Evolutionary conservation across 116 monocot genomes (phyloP).

Genomic region (Phalaenopsis hybrid): DNA sequence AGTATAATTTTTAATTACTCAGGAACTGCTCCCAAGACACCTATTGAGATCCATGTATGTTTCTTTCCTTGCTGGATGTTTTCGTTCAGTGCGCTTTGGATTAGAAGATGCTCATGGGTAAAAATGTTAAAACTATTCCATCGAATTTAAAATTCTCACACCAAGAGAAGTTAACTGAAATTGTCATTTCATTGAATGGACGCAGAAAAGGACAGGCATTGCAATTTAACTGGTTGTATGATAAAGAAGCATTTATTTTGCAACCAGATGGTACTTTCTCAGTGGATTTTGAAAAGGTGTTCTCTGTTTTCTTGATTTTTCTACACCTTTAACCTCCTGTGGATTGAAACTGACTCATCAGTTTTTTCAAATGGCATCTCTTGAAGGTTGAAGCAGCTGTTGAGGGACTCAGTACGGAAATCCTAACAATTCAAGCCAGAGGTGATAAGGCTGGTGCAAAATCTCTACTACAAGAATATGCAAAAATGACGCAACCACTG

Average conservation of each 20-base stretch:
- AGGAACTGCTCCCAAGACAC: slow-evolving; percentile 58
- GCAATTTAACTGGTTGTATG: slow-evolving; percentile 90
- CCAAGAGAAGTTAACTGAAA: slow-evolving; percentile 1
- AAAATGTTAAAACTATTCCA: not conserved
- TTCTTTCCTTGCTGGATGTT: slow-evolving; percentile 91
- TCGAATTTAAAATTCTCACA: not conserved
- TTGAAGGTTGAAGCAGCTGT: slow-evolving; percentile 76
- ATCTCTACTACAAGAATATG: slow-evolving; percentile 58
- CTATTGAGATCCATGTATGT: slow-evolving; percentile 87
- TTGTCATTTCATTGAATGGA: slow-evolving; percentile 2
- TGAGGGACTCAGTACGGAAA: slow-evolving; percentile 76
- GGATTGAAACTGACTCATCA: not conserved
- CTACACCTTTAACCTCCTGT: not conserved
- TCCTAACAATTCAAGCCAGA: slow-evolving; percentile 83
- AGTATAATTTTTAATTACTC: slow-evolving; percentile 7
- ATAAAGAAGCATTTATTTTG: slow-evolving; percentile 63
- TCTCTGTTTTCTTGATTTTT: not conserved
- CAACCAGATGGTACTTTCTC: slow-evolving; percentile 70
- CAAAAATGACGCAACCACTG: slow-evolving; percentile 56
- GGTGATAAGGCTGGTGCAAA: slow-evolving; percentile 81
- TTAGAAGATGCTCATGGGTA: slow-evolving; percentile 96
- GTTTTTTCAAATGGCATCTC: slow-evolving; percentile 8
- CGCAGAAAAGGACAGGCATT: slow-evolving; percentile 91
- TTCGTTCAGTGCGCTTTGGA: slow-evolving; percentile 93
- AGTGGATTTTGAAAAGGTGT: slow-evolving; percentile 81